These are phyloP conservation scores for Nannochloris sp. DNA, from an alignment of 139 green algal genomes.

Conservation along the genomic window DNA sequence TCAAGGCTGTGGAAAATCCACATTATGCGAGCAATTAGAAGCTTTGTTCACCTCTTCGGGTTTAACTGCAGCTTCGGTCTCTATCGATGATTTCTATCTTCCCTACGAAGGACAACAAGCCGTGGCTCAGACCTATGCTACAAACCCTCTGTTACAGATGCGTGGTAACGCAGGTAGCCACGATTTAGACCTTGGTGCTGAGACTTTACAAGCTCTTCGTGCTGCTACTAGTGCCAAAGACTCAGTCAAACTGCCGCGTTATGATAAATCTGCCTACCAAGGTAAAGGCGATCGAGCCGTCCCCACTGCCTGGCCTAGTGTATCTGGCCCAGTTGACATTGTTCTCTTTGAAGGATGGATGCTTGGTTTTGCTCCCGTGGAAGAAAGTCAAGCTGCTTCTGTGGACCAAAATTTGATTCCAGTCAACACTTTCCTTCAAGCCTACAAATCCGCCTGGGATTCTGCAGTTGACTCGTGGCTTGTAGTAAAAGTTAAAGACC, in stretches of 20 bases:
- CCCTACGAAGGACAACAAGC: constrained; percentile 44
- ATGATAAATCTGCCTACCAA: constrained; percentile 81
- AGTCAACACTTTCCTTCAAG: constrained; percentile 62
- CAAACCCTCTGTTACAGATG: constrained; percentile 80
- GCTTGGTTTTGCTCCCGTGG: constrained; percentile 69
- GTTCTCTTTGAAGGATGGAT: constrained; percentile 99
- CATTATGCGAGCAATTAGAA: constrained; percentile 84
- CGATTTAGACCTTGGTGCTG: constrained; percentile 76
- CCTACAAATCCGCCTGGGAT: constrained; percentile 77
- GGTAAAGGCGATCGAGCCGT: constrained; percentile 78
- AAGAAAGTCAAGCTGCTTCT: constrained; percentile 19
- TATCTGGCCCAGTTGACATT: constrained; percentile 69
- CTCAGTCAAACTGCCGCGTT: constrained; percentile 45
- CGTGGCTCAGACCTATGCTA: constrained; percentile 42
- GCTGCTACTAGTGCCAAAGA: neutral
- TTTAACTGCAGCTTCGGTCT: constrained; percentile 61
- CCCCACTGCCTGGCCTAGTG: constrained; percentile 44
- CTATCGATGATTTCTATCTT: constrained; percentile 98
- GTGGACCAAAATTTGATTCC: constrained; percentile 50
- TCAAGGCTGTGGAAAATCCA: constrained; percentile 96
- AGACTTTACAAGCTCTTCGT: constrained; percentile 55
- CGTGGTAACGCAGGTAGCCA: constrained; percentile 92
- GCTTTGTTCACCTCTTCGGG: constrained; percentile 49
- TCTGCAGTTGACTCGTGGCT: constrained; percentile 85
- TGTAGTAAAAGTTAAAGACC: constrained; percentile 78